Percentiles rank a stretch among this genome's conserved stretches.
Evolutionary conservation across 306 rosid species (phyloP).

Genomic region (Quercus bicolor): DNA sequence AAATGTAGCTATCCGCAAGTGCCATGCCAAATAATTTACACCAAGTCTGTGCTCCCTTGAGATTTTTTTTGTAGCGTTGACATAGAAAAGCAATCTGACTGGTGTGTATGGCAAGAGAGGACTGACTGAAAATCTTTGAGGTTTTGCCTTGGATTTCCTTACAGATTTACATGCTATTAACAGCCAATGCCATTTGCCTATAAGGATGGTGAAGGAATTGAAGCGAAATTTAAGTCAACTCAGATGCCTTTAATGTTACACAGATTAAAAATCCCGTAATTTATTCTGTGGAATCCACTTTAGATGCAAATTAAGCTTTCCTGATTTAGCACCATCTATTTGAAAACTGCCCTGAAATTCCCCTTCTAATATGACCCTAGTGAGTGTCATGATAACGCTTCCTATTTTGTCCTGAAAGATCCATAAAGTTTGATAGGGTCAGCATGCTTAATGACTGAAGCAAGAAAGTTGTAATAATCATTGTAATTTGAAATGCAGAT

Average conservation of each 20-base stretch:
- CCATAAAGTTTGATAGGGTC: background rate
- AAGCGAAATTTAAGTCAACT: background rate
- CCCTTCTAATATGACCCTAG: constrained; percentile 67
- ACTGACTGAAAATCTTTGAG: background rate
- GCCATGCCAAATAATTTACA: background rate
- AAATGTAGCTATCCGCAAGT: background rate
- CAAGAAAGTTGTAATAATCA: background rate
- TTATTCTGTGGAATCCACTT: constrained; percentile 72
- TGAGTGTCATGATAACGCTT: constrained; percentile 69
- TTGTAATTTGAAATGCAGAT: constrained; percentile 5
- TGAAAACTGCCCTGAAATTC: constrained; percentile 54
- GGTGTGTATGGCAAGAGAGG: background rate
- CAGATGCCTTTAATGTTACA: background rate
- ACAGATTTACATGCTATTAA: background rate
- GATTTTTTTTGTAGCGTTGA: background rate
- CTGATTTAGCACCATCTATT: constrained; percentile 69
- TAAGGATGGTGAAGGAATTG: background rate
- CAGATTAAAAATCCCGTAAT: constrained; percentile 35
- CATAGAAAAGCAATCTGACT: background rate
- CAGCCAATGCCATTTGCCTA: background rate
- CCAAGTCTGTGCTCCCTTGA: background rate
- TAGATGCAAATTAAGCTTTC: constrained; percentile 49
- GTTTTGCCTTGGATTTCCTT: background rate
- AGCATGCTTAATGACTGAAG: background rate
- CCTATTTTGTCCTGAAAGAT: constrained; percentile 71